Base-by-base conservation (phyloP, 805 yeast species). In the Cyberlindnera lachancei region DNA sequence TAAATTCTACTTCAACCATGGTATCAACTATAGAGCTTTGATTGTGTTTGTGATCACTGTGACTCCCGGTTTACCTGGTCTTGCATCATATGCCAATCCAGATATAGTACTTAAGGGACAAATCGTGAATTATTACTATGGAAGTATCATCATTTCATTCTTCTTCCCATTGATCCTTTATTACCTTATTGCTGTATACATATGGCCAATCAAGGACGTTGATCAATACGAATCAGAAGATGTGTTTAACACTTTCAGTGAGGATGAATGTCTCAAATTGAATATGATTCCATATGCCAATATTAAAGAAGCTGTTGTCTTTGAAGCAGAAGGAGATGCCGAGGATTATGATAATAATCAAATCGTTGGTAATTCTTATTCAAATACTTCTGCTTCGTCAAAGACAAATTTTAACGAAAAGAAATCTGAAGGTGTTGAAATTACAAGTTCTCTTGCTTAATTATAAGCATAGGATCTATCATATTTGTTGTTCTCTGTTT, bases 41-140 rank as follows among this genome's bases (percentile, higher is more conserved):
- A 25, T 46, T 28, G 52, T 48, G 2, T 58, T 55, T 41, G 8
- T 48, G 19, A 50, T 56, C 2, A 23, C 54, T 13, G 48, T 56
- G 21, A 52, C 51, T n/a, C 66, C 65, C 4, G 61, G 61, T 14
- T 38, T 63, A 8, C 67, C 68, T 1, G 67, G 68, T 7, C 39
- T 61, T 38, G 57, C 58, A 8, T 36, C 53, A 14, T 49, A 46
- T 17, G 58, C 61, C 4, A 51, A 51, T 29, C 32, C 57, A 1
- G 36, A 27, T 14, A 43, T 56, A 18, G 15, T 21, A 1, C 32
- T 57, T 22, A 41, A 41, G 27, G 34, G 43, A 1, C 45, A 49
- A 3, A 50, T 55, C 28, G 24, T 41, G 15, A 45, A 56, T 33
- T 50, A 47, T 18, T 58, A 47, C 42, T 44, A 55, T 30, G 56